Conservation (phyloP, 1,139 yeast species). For the Pichia sp. region DNA sequence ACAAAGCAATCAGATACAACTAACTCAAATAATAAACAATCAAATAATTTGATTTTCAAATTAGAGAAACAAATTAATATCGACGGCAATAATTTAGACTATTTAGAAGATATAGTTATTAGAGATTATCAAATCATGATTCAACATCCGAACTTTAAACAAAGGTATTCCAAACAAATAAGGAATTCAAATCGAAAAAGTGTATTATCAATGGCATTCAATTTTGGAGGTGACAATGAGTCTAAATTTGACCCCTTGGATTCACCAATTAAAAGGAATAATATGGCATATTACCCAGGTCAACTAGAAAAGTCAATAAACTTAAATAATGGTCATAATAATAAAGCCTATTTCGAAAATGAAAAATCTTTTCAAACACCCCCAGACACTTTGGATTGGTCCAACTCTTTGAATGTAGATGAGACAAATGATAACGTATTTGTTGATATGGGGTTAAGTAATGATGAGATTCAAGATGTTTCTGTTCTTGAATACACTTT, state of each 20-base stretch:
- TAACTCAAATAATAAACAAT: not conserved
- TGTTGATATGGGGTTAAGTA: conserved; percentile 12
- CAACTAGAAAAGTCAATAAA: conserved; percentile 7
- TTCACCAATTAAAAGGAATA: conserved; percentile 19
- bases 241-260: conserved; percentile 15
- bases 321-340: not conserved
- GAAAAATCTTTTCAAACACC: conserved; percentile 29
- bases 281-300: not conserved
- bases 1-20: no score
- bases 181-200: conserved; percentile 20
- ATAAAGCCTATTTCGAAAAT: conserved; percentile 7
- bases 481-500: not conserved
- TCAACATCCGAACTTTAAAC: conserved; percentile 16
- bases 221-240: conserved; percentile 13
- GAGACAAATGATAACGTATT: conserved; percentile 11
- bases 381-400: conserved; percentile 31
- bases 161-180: conserved; percentile 21
- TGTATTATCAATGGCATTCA: conserved; percentile 20
- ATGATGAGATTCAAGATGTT: conserved; percentile 10
- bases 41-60: conserved; percentile 2
- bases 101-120: conserved; percentile 71
- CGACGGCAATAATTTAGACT: conserved; percentile 50
- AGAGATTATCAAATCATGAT: conserved; percentile 51
- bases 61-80: conserved; percentile 29
- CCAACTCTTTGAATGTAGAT: conserved; percentile 23